A percentile compares a stretch with the other conserved stretches of the same genome.
Conservation (phyloP, 345 rosid species). For the Eucalyptus melliodora region DNA sequence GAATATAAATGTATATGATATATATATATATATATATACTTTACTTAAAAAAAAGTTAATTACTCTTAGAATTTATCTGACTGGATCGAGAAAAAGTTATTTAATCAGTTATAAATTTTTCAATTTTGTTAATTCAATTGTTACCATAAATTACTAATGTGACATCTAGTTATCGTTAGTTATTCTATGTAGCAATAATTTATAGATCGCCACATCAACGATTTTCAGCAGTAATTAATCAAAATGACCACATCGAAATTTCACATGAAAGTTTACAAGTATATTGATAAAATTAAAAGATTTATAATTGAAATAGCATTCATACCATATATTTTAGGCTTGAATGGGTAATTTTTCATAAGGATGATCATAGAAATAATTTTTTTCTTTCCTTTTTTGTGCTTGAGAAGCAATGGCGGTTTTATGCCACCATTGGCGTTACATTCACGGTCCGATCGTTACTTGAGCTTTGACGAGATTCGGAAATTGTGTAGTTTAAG, state of each 20-base stretch:
- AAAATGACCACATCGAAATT: background rate
- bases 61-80: background rate
- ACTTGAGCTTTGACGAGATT: background rate
- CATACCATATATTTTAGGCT: accelerated
- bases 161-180: accelerated
- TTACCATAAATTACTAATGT: accelerated
- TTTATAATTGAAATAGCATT: background rate
- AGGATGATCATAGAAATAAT: background rate
- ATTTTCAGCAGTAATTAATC: accelerated
- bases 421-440: background rate
- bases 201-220: accelerated
- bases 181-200: accelerated
- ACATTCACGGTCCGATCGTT: background rate
- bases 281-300: background rate
- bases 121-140: background rate
- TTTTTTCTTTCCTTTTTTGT: background rate
- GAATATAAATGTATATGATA: no score
- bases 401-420: background rate
- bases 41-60: background rate
- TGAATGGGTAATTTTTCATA: background rate
- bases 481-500: background rate
- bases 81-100: accelerated
- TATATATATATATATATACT: background rate
- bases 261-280: accelerated
- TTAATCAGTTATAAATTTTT: background rate